Evolutionary conservation across 2,329 filamentous ascomycete species (phyloP), one percentile per base, ranked within the genome.

Genomic region (Microdochium nivale): DNA sequence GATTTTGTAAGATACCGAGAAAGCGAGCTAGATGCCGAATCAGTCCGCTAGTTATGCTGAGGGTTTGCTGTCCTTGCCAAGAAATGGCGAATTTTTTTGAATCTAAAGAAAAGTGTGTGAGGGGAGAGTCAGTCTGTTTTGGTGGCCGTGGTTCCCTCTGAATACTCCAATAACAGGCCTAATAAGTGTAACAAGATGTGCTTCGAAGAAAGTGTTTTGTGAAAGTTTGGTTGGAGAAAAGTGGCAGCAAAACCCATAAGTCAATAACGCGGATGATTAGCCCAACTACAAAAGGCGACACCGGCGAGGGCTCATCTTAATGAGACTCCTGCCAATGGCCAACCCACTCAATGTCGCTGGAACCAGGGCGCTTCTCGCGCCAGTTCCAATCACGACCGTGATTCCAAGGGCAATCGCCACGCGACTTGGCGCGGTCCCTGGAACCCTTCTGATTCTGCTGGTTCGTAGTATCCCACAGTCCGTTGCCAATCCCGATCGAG

Each of bases 291-390:
- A 83, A 79, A 81, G 81, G 68, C 75, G 66, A 67, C 62, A 68
- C 57, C 53, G 56, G 61, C 59, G 51, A 64, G 56, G 57, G 56
- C 33, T 47, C 56, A 54, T 57, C 55, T 56, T 60, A 73, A 58
- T 70, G 67, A 64, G 69, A 69, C 60, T 84, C 83, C 69, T 88
- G 84, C 83, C 88, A 95, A 73, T 88, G 89, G 77, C 90, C 90
- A 83, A 96, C 89, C 86, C 92, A 95, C 82, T 95, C 90, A 76
- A 91, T 73, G 65, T 92, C 87, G 65, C 84, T 85, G 68, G 88
- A 80, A 72, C 87, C 85, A 64, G 77, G 70, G 60, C 78, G 79
- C 64, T 72, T 75, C 56, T 86, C 83, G 64, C 79, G 79, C 78
- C 79, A 81, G 57, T 79, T 79, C 73, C 74, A 77, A 68, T 83